These are phyloP conservation scores for Verticillium nubilum DNA, from an alignment of 2,329 filamentous ascomycete genomes.

Conservation along the genomic window DNA sequence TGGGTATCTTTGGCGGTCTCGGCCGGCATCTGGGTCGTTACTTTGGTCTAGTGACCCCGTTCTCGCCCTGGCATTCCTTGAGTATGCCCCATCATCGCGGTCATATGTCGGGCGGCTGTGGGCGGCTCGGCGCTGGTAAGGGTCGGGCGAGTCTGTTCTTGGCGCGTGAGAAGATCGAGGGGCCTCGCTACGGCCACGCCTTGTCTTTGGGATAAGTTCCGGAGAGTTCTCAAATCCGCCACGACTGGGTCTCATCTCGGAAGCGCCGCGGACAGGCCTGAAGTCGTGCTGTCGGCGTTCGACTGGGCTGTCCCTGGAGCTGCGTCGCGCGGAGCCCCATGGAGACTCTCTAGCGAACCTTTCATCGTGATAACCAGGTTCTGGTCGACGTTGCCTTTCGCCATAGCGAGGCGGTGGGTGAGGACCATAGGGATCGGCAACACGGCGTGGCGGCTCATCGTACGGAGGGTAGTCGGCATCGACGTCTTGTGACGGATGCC, in stretches of 20 bases:
- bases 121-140: background rate
- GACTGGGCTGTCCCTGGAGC: background rate
- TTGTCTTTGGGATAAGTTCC: background rate
- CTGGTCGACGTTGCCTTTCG: background rate
- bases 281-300: background rate
- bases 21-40: background rate
- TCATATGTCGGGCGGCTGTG: background rate
- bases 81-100: background rate
- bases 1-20: constrained; percentile 1
- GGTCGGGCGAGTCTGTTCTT: background rate
- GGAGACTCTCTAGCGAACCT: background rate
- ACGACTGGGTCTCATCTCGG: background rate
- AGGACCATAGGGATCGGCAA: background rate
- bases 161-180: background rate
- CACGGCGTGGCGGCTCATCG: background rate
- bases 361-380: background rate
- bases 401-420: background rate
- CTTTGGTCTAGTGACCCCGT: constrained; percentile 3
- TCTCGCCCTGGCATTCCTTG: background rate
- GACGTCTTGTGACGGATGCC: background rate
- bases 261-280: background rate
- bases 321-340: background rate
- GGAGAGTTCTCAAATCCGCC: background rate
- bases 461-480: background rate
- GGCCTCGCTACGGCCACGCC: background rate